Conservation (phyloP, 192 early-diverging fungal genomes). For the Coemansia sp. region DNA sequence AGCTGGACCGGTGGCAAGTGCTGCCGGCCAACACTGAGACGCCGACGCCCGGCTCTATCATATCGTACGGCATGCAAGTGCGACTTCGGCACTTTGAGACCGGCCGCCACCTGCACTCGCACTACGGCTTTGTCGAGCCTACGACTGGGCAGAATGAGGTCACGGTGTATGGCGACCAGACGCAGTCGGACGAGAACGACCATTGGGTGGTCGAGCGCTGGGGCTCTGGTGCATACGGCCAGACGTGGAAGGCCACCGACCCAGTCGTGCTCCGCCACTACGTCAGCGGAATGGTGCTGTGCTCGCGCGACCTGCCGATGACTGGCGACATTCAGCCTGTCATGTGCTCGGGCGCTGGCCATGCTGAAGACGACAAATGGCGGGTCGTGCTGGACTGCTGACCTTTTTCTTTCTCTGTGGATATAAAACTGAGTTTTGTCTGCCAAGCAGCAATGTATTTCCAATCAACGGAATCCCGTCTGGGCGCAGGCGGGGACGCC, state of each 20-base stretch:
- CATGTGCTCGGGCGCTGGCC: constrained; percentile 49
- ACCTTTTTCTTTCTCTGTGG: constrained; percentile 4
- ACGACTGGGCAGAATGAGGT: constrained; percentile 58
- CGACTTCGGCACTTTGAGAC: constrained; percentile 55
- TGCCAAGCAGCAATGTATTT: neutral
- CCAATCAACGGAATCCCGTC: too few species aligned
- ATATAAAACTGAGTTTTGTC: neutral
- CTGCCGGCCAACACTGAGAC: constrained; percentile 51
- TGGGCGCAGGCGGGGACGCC: too few species aligned
- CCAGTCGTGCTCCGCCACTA: constrained; percentile 52
- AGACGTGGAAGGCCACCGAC: constrained; percentile 53
- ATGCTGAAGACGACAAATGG: constrained; percentile 62
- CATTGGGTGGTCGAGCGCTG: constrained; percentile 57
- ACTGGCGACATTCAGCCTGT: constrained; percentile 53
- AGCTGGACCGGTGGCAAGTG: constrained; percentile 55
- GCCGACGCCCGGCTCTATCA: constrained; percentile 38
- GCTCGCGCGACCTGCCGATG: constrained; percentile 44
- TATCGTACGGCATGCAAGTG: constrained; percentile 52
- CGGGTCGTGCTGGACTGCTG: constrained; percentile 25
- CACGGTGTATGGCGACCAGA: constrained; percentile 54
- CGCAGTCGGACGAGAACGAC: constrained; percentile 56
- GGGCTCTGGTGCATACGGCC: constrained; percentile 44
- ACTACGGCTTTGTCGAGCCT: constrained; percentile 49
- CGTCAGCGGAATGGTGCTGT: constrained; percentile 53
- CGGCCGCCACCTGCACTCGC: constrained; percentile 57